Base-by-base conservation (phyloP, 2,329 filamentous ascomycete genomes). In the Bretziella fagacearum region DNA sequence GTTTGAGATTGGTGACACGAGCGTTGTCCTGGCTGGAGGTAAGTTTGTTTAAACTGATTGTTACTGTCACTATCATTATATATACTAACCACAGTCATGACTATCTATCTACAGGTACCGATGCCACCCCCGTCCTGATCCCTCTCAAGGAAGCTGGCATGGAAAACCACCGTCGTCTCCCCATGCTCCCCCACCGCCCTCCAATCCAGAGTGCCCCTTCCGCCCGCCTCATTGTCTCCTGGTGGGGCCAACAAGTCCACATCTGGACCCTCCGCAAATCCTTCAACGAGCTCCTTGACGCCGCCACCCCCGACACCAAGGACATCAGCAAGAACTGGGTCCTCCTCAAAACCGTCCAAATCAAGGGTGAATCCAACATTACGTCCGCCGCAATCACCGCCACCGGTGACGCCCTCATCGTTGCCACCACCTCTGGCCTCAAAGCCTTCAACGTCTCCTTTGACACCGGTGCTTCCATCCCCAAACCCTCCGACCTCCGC, bases 1-100 rank as follows among this genome's bases (percentile, higher is more conserved):
- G 0, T 96, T 89, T 53, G 91, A 98, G 61, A 80, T 80, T 45
- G 78, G 74, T 44, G 77, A 77, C 43, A 74, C 94, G 57, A 96
- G 85, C 57, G 77, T 96, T 47, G 70, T 94, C 8, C 83, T 93
- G 13, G 93, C 89, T 53, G 91, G 91, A 73, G 91, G 86, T 84
- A 67, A 62, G 70, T 59, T 25, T 30, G 23, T 17, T n/a, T n/a
- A n/a, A n/a, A n/a, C n/a, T n/a, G n/a, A n/a, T n/a, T 30, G n/a
- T n/a, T n/a, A n/a, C n/a, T n/a, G n/a, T n/a, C 37, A 46, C 13
- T 23, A 13, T 15, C 15, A 18, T 17, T 23, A 37, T 13, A 35
- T 8, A 32, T 53, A 54, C 63, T 65, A 54, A 66, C 56, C 47
- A 32, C 50, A 33, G 39, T 22, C 33, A n/a, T n/a, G n/a, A n/a